phyloP scores from a whole-genome alignment of 495 filamentous ascomycete genomes.

The Hyaloscypha finlandica region DNA sequence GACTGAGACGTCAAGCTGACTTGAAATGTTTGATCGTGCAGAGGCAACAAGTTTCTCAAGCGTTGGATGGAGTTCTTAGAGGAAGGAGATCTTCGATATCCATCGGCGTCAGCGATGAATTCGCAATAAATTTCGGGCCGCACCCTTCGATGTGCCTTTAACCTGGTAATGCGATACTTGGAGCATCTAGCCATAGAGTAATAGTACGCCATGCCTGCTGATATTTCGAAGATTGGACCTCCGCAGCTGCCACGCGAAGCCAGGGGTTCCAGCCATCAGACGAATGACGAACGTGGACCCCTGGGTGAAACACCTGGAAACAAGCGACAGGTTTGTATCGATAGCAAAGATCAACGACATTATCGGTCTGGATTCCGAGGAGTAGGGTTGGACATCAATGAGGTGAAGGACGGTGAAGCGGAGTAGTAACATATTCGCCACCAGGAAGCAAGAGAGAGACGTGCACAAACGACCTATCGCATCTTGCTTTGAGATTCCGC shows the following conservation, averaged over 20 bases:
- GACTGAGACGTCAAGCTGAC: slow-evolving; percentile 26
- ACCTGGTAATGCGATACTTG: not conserved
- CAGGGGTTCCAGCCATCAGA: slow-evolving; percentile 21
- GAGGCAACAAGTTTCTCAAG: slow-evolving; percentile 79
- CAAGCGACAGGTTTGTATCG: slow-evolving; percentile 6
- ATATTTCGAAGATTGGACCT: not conserved
- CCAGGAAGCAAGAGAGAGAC: not conserved
- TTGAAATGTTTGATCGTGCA: slow-evolving; percentile 38
- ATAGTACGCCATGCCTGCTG: slow-evolving; percentile 18
- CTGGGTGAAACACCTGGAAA: slow-evolving; percentile 23
- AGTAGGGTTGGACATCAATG: not conserved
- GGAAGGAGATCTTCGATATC: slow-evolving; percentile 82
- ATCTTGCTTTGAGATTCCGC: slow-evolving; percentile 7
- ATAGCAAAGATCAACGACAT: not conserved
- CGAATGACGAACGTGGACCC: slow-evolving; percentile 30
- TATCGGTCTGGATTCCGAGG: not conserved
- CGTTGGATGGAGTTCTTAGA: slow-evolving; percentile 89
- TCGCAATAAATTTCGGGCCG: slow-evolving; percentile 4
- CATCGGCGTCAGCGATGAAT: slow-evolving; percentile 62
- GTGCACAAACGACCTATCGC: slow-evolving; percentile 9
- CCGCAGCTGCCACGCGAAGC: slow-evolving; percentile 15
- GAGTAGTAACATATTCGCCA: too few species aligned
- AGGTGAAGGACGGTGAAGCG: too few species aligned
- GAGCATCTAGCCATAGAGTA: slow-evolving; percentile 7
- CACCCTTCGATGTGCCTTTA: not conserved